Conservation (phyloP, 768 basidiomycete species). For the Rhodotorula sphaerocarpa region DNA sequence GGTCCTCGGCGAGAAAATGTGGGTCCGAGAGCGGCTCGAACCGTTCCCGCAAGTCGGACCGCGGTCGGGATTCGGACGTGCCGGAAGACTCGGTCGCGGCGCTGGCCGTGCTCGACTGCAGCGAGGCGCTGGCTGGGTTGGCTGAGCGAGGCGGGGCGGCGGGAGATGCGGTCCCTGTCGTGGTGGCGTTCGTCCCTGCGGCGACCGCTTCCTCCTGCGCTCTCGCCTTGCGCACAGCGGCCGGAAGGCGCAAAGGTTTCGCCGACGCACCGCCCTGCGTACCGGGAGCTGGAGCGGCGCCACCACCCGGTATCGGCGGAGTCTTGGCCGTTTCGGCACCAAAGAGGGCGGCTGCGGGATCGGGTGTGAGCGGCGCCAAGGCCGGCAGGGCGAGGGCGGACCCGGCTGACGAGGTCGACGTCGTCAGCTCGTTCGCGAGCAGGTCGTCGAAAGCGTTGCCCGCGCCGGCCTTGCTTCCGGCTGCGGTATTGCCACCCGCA, state of each 20-base stretch:
- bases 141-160: background rate
- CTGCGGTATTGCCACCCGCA: background rate
- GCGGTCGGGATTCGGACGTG: background rate
- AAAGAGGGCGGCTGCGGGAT: background rate
- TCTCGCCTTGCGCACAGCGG: background rate
- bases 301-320: background rate
- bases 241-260: background rate
- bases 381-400: background rate
- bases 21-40: background rate
- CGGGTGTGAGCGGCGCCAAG: conserved; percentile 1
- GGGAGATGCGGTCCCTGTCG: background rate
- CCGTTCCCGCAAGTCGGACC: background rate
- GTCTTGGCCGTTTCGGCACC: background rate
- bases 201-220: background rate
- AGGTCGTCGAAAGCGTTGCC: conserved; percentile 21
- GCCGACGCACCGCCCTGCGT: background rate
- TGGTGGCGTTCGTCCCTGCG: background rate
- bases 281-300: too few relatives aligned
- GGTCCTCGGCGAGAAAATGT: background rate
- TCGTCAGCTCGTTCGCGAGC: conserved; percentile 6
- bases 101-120: background rate
- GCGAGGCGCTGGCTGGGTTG: background rate
- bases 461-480: background rate
- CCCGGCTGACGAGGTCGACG: background rate
- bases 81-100: background rate